Percentiles rank a stretch among this genome's conserved stretches.
These are phyloP conservation scores for Pythium aphanidermatum DNA, from an alignment of 352 stramenopile genomes.

Conservation along the genomic window DNA sequence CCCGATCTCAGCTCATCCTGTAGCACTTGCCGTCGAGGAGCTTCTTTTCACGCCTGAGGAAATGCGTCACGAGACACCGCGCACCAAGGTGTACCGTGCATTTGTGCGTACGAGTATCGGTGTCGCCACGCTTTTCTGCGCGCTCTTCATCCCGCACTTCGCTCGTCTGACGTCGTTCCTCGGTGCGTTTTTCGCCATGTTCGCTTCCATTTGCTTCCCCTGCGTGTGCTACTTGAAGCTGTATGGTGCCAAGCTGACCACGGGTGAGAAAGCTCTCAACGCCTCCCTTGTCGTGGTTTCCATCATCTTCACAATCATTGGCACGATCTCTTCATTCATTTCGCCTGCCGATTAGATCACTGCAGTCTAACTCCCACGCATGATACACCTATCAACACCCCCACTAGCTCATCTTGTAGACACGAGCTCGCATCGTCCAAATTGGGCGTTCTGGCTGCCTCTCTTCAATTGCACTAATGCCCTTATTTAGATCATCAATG, in stretches of 20 bases:
- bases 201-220: conserved; percentile 77
- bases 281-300: conserved; percentile 43
- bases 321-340: conserved; percentile 74
- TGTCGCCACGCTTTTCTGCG: conserved; percentile 45
- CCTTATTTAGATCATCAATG: too few relatives aligned
- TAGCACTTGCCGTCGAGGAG: conserved; percentile 73
- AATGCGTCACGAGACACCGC: conserved; percentile 25
- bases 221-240: conserved; percentile 84
- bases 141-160: conserved; percentile 78
- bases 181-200: conserved; percentile 81
- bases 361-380: too few relatives aligned
- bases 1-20: conserved; percentile 74
- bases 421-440: too few relatives aligned
- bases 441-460: too few relatives aligned
- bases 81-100: conserved; percentile 45
- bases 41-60: conserved; percentile 45
- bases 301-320: conserved; percentile 64
- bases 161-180: conserved; percentile 80
- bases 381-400: too few relatives aligned
- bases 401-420: too few relatives aligned
- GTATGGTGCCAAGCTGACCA: conserved; percentile 45
- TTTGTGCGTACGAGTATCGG: conserved; percentile 61
- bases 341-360: conserved; percentile 58
- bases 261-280: conserved; percentile 52
- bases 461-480: too few relatives aligned